Evolutionary conservation across 805 yeast species (phyloP).

Genomic region (Yarrowia phangngaensis): DNA sequence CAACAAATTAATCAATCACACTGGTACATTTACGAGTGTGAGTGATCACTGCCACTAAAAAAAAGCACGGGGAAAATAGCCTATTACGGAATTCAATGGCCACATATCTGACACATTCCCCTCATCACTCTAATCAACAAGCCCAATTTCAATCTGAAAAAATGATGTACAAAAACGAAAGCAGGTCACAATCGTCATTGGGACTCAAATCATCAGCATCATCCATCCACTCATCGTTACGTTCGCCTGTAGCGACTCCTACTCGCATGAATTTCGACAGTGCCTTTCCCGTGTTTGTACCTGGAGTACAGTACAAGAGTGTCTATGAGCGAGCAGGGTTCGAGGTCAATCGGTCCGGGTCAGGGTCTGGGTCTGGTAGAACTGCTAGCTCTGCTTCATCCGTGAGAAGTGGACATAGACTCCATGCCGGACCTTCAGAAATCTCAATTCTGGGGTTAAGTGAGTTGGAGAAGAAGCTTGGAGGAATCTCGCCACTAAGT

Average conservation of each 20-base stretch:
- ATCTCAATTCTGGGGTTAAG: conserved; percentile 6
- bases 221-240: conserved; percentile 8
- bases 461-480: conserved; percentile 3
- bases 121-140: too few species aligned
- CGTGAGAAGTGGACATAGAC: neutral
- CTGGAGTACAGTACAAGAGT: conserved; percentile 38
- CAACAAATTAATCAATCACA: too few species aligned
- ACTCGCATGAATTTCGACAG: conserved; percentile 35
- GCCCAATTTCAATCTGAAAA: too few species aligned
- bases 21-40: too few species aligned
- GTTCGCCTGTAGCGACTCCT: neutral
- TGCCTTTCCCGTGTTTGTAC: conserved; percentile 43
- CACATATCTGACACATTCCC: too few species aligned
- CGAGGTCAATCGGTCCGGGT: conserved; percentile 36
- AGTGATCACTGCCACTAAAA: too few species aligned
- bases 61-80: too few species aligned
- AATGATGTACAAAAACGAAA: too few species aligned
- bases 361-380: neutral
- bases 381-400: conserved; percentile 7
- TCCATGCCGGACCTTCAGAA: conserved; percentile 8
- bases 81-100: too few species aligned
- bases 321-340: conserved; percentile 47
- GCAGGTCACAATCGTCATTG: neutral
- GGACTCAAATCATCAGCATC: conserved; percentile 7
- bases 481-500: too few species aligned